Evolutionary conservation across 495 filamentous ascomycete species (phyloP).

Genomic region (Neurospora sp.): DNA sequence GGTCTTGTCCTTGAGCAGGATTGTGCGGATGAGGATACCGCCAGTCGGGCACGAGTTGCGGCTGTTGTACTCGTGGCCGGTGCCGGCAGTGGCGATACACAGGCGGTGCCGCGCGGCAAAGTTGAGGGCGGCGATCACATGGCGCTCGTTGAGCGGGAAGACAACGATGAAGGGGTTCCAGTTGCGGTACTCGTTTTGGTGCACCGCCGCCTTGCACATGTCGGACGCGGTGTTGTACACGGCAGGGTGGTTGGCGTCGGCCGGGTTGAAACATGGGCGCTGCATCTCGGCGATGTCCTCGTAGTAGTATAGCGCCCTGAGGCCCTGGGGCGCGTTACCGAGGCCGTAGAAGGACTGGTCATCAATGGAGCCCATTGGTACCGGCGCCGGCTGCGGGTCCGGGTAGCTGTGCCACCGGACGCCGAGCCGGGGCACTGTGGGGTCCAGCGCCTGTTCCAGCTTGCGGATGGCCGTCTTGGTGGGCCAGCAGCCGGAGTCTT

Average conservation of each 20-base stretch:
- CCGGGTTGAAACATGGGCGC: neutral
- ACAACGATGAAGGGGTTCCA: conserved; percentile 2
- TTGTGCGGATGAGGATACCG: conserved; percentile 2
- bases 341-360: conserved; percentile 1
- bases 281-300: conserved; percentile 1
- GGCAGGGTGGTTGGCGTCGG: neutral
- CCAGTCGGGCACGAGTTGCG: conserved; percentile 3
- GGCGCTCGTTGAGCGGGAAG: conserved; percentile 2
- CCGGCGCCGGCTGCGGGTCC: conserved; percentile 1
- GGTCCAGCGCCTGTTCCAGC: conserved; percentile 1
- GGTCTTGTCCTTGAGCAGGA: neutral
- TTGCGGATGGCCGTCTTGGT: neutral
- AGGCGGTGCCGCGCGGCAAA: conserved; percentile 1
- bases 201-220: conserved; percentile 3
- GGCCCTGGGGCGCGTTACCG: neutral
- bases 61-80: conserved; percentile 2
- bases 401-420: neutral
- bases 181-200: conserved; percentile 2
- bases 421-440: neutral
- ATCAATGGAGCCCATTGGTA: neutral
- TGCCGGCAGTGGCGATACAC: conserved; percentile 1
- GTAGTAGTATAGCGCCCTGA: conserved; percentile 1
- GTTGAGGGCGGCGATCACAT: neutral
- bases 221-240: neutral
- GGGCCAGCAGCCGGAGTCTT: conserved; percentile 1